Base-by-base conservation (phyloP, 2,329 filamentous ascomycete genomes). In the Blumeria hordei region DNA sequence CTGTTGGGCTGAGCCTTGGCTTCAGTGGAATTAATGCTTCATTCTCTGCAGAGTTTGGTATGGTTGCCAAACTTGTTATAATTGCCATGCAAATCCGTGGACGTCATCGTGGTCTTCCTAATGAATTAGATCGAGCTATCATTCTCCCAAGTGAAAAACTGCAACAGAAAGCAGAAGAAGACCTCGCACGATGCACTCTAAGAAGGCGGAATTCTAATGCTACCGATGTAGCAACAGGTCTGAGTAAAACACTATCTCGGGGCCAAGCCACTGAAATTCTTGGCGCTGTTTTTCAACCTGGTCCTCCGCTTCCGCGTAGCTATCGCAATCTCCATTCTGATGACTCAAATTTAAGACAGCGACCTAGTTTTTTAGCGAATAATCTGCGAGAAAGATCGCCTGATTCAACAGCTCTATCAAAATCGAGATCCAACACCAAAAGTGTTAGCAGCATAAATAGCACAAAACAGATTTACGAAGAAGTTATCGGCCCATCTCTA, bases 1-100 rank as follows among this genome's bases (percentile, higher is more conserved):
- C 92, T 0, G 92, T 98, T 32, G 92, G 92, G 0, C 70, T 98
- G 56, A 90, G 83, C 53, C 74, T 98, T 14, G 92, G 92, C 6
- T 94, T 90, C 58, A 74, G 83, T 0, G 71, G 69, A 18, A 73
- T 80, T 66, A 84, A 94, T 67, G 76, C 87, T 0, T 88, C 85
- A 0, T 87, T 98, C 60, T 88, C 79, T 35, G 82, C 77, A 0
- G 78, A 95, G 61, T 95, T 98, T 67, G 78, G 74, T 11, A 74
- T 81, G 21, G 60, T 67, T n/a, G 61, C 61, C 11, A 84, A 83
- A 63, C 72, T 84, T 1, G 74, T 83, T 59, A 77, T 83, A 54
- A 73, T 83, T 56, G 77, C 77, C 34, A 81, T 83, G 78, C 76
- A 81, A 68, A 75, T 83, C 55, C 79, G 80, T 66, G 80, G 80